Conservation (phyloP, 2,329 filamentous ascomycete species). For the Cladobotryum mycophilum region DNA sequence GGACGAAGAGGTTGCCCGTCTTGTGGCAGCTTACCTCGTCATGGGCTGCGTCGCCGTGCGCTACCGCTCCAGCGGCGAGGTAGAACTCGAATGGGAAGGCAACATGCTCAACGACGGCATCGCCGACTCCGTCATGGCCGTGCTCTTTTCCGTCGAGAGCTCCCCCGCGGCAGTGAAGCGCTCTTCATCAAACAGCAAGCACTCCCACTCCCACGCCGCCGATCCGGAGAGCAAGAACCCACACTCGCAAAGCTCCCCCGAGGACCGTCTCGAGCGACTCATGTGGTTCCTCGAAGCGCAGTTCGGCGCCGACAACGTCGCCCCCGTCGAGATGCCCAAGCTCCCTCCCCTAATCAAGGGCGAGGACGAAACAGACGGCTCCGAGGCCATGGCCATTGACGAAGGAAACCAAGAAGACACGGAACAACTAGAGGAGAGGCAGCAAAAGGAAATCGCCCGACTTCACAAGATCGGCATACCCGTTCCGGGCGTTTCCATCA, state of each 20-base stretch:
- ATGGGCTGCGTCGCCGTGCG: constrained; percentile 90
- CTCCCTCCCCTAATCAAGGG: constrained; percentile 35
- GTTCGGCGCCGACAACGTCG: constrained; percentile 78
- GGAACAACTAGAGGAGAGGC: constrained; percentile 44
- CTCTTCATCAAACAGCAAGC: constrained; percentile 23
- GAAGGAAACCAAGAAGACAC: constrained; percentile 30
- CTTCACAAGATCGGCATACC: constrained; percentile 81
- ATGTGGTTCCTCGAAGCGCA: constrained; percentile 97
- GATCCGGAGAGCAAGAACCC: constrained; percentile 49
- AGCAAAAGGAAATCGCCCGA: constrained; percentile 66
- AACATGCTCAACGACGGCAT: constrained; percentile 97
- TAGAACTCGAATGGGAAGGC: constrained; percentile 94
- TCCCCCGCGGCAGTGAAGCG: constrained; percentile 92
- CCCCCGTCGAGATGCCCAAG: constrained; percentile 64
- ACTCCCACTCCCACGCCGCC: constrained; percentile 41
- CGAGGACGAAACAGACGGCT: constrained; percentile 16
- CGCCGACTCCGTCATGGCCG: constrained; percentile 93
- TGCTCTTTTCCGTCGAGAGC: constrained; percentile 85
- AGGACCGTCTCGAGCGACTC: constrained; percentile 75
- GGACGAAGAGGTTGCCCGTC: constrained; percentile 56
- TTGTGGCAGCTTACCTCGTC: constrained; percentile 57
- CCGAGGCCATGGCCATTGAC: constrained; percentile 19
- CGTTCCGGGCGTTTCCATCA: constrained; percentile 81
- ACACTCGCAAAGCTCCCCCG: constrained; percentile 63
- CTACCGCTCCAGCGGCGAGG: constrained; percentile 68